Evolutionary conservation across 108 stramenopile genomes (phyloP), one percentile per base, ranked within the genome.

Genomic region (Aurantiochytrium sp.): DNA sequence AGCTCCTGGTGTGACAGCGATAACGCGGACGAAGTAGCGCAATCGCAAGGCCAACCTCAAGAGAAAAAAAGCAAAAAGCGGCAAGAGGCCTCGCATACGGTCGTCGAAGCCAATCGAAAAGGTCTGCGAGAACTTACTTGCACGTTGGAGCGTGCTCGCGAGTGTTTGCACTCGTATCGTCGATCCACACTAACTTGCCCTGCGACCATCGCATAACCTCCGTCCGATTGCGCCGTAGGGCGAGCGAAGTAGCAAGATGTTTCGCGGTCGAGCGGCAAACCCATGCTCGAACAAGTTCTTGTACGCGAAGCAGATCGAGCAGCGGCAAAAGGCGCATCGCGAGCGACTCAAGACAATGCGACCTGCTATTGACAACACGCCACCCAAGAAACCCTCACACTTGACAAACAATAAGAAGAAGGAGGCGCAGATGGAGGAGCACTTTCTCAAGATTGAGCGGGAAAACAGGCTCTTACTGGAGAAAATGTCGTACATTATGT

Each of bases 401-500:
- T 58, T 94, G 16, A 95, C 94, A 72, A 94, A 90, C 8, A 96
- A 96, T 59, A 93, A 94, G 21, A 96, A 96, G 88, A 96, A 95
- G 88, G 95, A 96, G 91, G 93, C 94, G 72, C 88, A 96, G 55
- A 94, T 96, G 94, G 94, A 95, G 89, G 60, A 60, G 16, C 88
- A 92, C 43, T 93, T 89, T 88, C 94, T 93, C 21, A 91, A 95
- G 60, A 97, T 97, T 64, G 96, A 96, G 94, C 93, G 94, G 5
- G 96, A 97, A 87, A 97, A 97, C 90, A 91, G 96, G 35, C 87
- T 97, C 55, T 92, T 97, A 43, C 90, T 97, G 29, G 94, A 95
- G 88, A 96, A 96, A 88, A 96, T 97, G 96, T 92, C 94, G 0
- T 91, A 96, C 64, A 97, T 97, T 49, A 96, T 97, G 95, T 88